Base-by-base conservation (phyloP, 108 stramenopile genomes). In the Mayamaea pseudoterrestris region DNA sequence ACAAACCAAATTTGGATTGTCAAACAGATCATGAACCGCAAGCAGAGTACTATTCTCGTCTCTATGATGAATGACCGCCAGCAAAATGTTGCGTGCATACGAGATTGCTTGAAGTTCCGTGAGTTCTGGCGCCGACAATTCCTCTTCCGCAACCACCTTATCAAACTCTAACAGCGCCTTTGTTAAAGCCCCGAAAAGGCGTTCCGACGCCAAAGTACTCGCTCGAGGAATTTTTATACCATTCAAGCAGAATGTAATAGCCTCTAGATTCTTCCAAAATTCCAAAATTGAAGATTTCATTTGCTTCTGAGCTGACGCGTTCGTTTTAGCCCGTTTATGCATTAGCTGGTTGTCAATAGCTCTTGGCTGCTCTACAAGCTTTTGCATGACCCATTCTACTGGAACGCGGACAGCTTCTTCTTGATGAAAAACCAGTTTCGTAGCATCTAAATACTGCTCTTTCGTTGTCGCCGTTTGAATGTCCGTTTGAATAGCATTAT, bases 11-110 rank as follows among this genome's bases (percentile, higher is more conserved):
- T 57, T 41, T 29, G 67, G 58, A 69, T 80, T 79, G 16, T 57
- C 49, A 29, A 69, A 71, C 27, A 90, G 44, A 26, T 64, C 57
- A 24, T 84, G 68, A 1, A 74, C 61, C 41, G 73, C 76, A 42
- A 55, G 63, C 21, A 68, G 56, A n/a, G 66, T 66, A 54, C 82
- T 78, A 6, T 72, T 73, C 26, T 62, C 48, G 20, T 57, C 69
- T 30, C 57, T 41, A 23, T 64, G 75, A n/a, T 73, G 61, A 47
- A 82, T 58, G 13, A 67, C 65, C 2, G 73, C 63, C n/a, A 71
- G 22, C n/a, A 90, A 58, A 39, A 90, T 76, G 26, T 71, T 72
- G 22, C 82, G 66, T 4, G 87, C 75, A 53, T 76, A 81, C 5
- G 73, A 74, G 0, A 84, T 59, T 8, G 87, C 80, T 44, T 90